phyloP scores from a whole-genome alignment of 1,139 yeast species.

The Ogataea hybrid region DNA sequence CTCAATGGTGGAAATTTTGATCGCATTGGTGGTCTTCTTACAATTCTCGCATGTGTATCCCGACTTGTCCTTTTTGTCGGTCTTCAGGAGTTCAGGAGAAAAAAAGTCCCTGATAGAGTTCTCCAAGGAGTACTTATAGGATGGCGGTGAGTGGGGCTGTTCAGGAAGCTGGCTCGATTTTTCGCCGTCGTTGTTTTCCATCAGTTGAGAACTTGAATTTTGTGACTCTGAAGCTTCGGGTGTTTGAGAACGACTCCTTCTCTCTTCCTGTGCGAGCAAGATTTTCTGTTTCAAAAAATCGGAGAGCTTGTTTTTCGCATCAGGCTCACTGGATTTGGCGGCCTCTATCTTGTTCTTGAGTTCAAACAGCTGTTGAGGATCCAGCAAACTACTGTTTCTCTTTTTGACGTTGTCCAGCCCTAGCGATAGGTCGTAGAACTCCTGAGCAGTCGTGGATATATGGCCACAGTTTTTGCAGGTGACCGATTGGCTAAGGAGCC shows the following conservation, averaged over 20 bases:
- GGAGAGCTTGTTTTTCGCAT: slow-evolving; percentile 25
- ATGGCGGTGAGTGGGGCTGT: slow-evolving; percentile 12
- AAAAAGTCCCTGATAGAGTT: slow-evolving; percentile 78
- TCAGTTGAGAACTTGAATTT: slow-evolving; percentile 5
- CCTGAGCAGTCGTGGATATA: slow-evolving; percentile 87
- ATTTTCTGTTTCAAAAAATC: slow-evolving; percentile 30
- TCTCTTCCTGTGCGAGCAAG: slow-evolving; percentile 25
- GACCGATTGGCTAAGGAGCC: slow-evolving; percentile 78
- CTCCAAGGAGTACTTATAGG: slow-evolving; percentile 54
- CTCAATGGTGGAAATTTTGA: slow-evolving; percentile 70
- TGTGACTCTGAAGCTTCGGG: slow-evolving; percentile 18
- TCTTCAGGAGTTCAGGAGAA: slow-evolving; percentile 70
- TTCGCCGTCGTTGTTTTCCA: slow-evolving; percentile 9
- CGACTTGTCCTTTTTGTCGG: slow-evolving; percentile 57
- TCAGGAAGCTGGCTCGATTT: slow-evolving; percentile 1
- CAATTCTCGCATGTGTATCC: slow-evolving; percentile 91
- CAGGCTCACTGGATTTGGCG: slow-evolving; percentile 23
- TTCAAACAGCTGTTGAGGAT: slow-evolving; percentile 26
- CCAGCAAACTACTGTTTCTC: slow-evolving; percentile 33
- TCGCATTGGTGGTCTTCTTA: slow-evolving; percentile 70
- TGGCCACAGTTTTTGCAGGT: slow-evolving; percentile 78
- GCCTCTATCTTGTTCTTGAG: slow-evolving; percentile 29
- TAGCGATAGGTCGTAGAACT: slow-evolving; percentile 86
- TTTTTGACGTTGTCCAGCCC: slow-evolving; percentile 55
- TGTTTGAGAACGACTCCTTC: slow-evolving; percentile 23